Evolutionary conservation across 2,329 filamentous ascomycete genomes (phyloP), one percentile per base, ranked within the genome.

Genomic region (Parascedosporium putredinis): DNA sequence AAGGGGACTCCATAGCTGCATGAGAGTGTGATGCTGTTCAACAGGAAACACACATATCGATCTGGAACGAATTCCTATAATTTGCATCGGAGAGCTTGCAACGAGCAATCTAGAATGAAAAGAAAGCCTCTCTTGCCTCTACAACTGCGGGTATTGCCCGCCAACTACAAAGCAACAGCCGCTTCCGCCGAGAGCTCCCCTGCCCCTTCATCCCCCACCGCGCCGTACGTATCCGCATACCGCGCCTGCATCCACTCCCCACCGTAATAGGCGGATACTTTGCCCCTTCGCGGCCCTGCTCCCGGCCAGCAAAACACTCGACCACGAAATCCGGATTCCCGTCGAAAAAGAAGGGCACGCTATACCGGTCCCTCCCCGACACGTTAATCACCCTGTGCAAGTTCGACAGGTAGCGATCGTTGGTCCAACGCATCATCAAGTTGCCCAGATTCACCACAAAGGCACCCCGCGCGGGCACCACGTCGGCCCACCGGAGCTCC

Each of bases 371-470:
- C 8, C 61, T 63, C 2, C 64, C 65, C 2, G 68, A 70, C 40
- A 66, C 65, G 62, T 79, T 79, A 54, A 79, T 71, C 23, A 80
- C 76, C 6, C 75, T 65, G 57, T 81, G 77, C 3, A 75, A 59
- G 45, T 69, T 76, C 56, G 70, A 74, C 57, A 70, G 72, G 62
- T 77, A 80, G 45, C 64, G 60, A 14, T 71, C 69, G 49, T 72
- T 71, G 12, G 75, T 78, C 72, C 74, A 75, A 10, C 65, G 58
- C 53, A 64, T 62, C 52, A 77, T 61, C 55, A 76, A 65, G 53
- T 77, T 71, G 25, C 71, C 73, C 14, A 75, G 57, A 54, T 76
- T 78, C 52, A 78, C 70, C 1, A 78, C 73, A 40, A 71, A 72
- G 1, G 71, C 73, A 23, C 66, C 71, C 40, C 64, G 56, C 3